Percentiles rank a stretch among this genome's conserved stretches.
phyloP scores from a whole-genome alignment of 176 grass and related monocot genomes.

The Puya raimondii region DNA sequence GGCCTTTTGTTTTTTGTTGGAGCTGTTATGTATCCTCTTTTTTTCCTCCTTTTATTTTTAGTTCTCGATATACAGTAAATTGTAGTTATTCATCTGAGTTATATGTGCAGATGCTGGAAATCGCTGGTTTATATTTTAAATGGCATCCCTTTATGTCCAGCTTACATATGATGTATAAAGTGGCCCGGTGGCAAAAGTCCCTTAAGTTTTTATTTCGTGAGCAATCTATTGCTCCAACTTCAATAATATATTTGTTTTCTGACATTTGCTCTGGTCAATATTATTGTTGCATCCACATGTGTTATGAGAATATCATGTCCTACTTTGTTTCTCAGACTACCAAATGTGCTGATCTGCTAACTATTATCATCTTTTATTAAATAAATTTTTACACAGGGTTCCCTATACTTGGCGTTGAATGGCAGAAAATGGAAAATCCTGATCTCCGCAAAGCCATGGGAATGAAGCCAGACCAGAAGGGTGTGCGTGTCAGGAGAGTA shows the following conservation, averaged over 20 bases:
- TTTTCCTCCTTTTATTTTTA: neutral
- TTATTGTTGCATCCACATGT: neutral
- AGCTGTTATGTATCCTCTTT: too few relatives aligned
- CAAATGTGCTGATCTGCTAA: constrained; percentile 2
- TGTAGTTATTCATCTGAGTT: too few relatives aligned
- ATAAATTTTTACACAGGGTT: constrained; percentile 45
- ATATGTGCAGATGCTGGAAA: too few relatives aligned
- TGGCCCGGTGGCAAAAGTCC: too few relatives aligned
- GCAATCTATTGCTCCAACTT: too few relatives aligned
- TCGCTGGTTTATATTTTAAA: too few relatives aligned
- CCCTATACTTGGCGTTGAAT: constrained; percentile 83
- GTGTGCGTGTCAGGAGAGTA: constrained; percentile 80
- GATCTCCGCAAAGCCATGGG: constrained; percentile 92
- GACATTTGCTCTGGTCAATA: too few relatives aligned
- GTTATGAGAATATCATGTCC: neutral
- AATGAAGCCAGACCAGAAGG: constrained; percentile 83
- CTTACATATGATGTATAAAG: too few relatives aligned
- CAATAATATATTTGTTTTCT: too few relatives aligned
- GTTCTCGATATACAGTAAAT: too few relatives aligned
- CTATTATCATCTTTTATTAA: constrained; percentile 6
- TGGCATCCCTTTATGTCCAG: too few relatives aligned
- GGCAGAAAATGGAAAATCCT: constrained; percentile 99
- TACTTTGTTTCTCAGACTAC: neutral
- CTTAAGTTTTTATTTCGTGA: too few relatives aligned
- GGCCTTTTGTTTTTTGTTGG: neutral